Conservation (phyloP, 495 filamentous ascomycete species). For the Polyplosphaeria fusca region DNA sequence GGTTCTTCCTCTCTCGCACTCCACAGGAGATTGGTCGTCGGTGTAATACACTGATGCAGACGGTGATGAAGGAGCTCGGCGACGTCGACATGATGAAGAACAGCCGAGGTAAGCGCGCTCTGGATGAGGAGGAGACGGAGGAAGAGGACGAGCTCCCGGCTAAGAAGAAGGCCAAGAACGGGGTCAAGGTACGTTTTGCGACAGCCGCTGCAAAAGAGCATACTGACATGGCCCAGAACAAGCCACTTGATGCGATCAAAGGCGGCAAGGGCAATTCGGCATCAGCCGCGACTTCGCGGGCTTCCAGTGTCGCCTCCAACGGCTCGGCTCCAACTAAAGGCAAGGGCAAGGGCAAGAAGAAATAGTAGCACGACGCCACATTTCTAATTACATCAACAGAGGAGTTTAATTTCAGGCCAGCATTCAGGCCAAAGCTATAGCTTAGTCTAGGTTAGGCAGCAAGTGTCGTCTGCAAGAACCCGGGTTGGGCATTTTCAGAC, state of each 20-base stretch:
- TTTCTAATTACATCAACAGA: no score
- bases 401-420: no score
- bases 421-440: no score
- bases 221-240: conserved; percentile 49
- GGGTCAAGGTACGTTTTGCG: conserved; percentile 68
- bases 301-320: conserved; percentile 56
- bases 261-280: conserved; percentile 44
- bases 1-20: conserved; percentile 96
- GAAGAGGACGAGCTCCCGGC: conserved; percentile 69
- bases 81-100: conserved; percentile 53
- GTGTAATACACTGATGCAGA: conserved; percentile 90
- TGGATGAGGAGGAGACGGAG: conserved; percentile 62
- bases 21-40: conserved; percentile 87
- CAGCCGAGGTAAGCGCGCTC: conserved; percentile 72
- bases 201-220: no score
- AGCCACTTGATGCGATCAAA: conserved; percentile 59
- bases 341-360: conserved; percentile 50
- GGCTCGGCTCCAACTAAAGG: conserved; percentile 44
- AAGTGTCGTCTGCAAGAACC: no score
- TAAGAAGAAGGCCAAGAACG: conserved; percentile 90
- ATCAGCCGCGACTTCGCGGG: conserved; percentile 54
- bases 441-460: no score
- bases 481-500: no score
- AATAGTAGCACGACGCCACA: no score
- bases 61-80: conserved; percentile 82